Base-by-base conservation (phyloP, 2,329 filamentous ascomycete genomes). In the Elsinoe ampelina region DNA sequence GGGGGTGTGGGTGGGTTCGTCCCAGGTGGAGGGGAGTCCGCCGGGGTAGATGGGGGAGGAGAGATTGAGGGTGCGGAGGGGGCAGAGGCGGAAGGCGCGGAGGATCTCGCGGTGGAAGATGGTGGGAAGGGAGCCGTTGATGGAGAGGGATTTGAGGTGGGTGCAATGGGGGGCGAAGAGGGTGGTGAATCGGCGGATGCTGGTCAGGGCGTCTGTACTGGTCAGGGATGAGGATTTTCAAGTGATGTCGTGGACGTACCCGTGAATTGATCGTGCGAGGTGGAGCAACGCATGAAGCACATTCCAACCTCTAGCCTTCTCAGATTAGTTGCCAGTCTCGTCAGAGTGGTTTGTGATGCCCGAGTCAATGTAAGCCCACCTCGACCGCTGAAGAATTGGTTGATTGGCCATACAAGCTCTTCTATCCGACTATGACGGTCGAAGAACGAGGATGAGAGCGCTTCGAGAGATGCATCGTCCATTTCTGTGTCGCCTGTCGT, bases 41-140 rank as follows among this genome's bases (percentile, higher is more conserved):
- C 45, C 45, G 6, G 45, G 32, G 22, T 30, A 50, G 26, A 50
- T 50, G 15, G 45, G 26, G 13, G 19, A 20, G 26, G 45, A 34
- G n/a, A 47, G 5, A 17, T 3, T 48, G 54, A 47, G 39, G 20
- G 54, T 20, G 22, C 12, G 12, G 20, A 54, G 48, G 47, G 47
- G 56, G 39, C 36, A 43, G 43, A 17, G 26, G 30, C 42, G 55
- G 34, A 50, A 42, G 17, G 42, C 32, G 32, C 42, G 55, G 26
- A 57, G 17, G 30, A 52, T 35, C 15, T 42, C 42, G 38, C 34
- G 34, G 13, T n/a, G 15, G 15, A 39, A 30, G 36, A 13, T 20
- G 12, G 47, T 1, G 5, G 41, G 39, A 7, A 57, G 20, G 8
- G 54, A 36, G 45, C 45, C 45, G 39, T 32, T 32, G 35, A 35